A percentile compares a stretch with the other conserved stretches of the same genome.
These are phyloP conservation scores for Eucalyptus curtisii DNA, from an alignment of 345 rosid species.

Conservation along the genomic window DNA sequence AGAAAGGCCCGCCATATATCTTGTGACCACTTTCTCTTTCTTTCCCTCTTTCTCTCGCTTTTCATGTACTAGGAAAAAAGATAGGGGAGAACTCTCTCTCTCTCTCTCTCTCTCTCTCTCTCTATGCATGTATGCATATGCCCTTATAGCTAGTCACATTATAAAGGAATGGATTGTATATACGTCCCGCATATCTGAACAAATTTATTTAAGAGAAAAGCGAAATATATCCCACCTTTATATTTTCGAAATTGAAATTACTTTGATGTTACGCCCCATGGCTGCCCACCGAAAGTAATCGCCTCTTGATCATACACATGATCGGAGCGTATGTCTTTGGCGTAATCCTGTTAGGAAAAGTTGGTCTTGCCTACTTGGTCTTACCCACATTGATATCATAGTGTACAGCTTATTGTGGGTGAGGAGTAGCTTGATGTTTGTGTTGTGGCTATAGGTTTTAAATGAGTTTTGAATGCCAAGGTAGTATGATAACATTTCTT, in stretches of 20 bases:
- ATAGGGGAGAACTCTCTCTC: neutral
- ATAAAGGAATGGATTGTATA: neutral
- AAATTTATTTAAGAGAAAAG: neutral
- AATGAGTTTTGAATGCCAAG: neutral
- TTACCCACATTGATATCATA: neutral
- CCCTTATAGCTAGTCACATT: neutral
- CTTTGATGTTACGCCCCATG: accelerated
- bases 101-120: neutral
- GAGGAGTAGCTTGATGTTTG: neutral
- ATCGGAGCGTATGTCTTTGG: accelerated
- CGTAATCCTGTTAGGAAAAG: neutral
- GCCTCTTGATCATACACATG: neutral
- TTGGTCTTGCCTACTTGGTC: neutral
- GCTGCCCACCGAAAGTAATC: accelerated
- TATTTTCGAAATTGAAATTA: neutral
- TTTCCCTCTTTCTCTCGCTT: slow-evolving; percentile 17
- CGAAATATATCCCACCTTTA: neutral
- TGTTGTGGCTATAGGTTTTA: neutral
- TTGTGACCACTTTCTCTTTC: slow-evolving; percentile 29
- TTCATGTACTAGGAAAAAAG: neutral
- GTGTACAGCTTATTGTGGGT: neutral
- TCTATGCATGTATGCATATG: neutral
- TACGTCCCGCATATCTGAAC: neutral
- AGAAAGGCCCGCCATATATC: slow-evolving; percentile 45
- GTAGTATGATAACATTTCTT: neutral